Base-by-base conservation (phyloP, 1,284 basidiomycete genomes). In the Leucoagaricus sp. region DNA sequence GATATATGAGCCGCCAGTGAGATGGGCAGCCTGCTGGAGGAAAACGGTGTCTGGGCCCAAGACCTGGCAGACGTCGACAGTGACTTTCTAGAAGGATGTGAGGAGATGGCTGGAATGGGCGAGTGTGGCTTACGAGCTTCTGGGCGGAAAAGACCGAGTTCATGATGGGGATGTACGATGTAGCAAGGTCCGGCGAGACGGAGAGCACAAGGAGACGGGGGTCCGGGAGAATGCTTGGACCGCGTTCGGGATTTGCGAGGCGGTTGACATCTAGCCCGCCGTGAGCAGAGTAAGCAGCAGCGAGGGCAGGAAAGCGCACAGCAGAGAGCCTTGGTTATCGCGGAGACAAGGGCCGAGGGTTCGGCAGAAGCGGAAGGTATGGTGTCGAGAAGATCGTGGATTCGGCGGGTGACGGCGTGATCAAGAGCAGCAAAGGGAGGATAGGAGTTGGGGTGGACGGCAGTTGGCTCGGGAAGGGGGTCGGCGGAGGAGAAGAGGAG, bases 121-220 rank as follows among this genome's bases (percentile, higher is more conserved):
- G 44, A 29, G 40, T 47, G 52, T 36, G 53, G 74, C 84, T 64
- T 61, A 91, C 94, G 57, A 94, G 81, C 75, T 99, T 99, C 71
- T 99, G 97, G 1, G 97, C 97, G 2, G 95, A 96, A 75, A 99
- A 99, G 52, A 99, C 98, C 57, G 94, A 91, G 70, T 99, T 99
- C 97, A 99, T 99, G 70, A 99, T 87, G 10, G 96, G 93, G 52
- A 99, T 96, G 71, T 96, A 96, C 26, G 93, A 91, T 1, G 88
- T 84, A 6, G 92, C 89, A 15, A 89, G 80, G 72, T 95, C 91
- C 1, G 92, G 92, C 0, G 96, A 97, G 41, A 95, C 94, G 55
- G 94, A 96, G 52, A 99, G 77, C 58, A 99, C 84, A 55, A 98
- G 82, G 58, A 99, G 93, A 25, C 94, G 83, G 0, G 94, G 88